These are phyloP conservation scores for Peronospora farinosa DNA, from an alignment of 352 stramenopile species.

Conservation along the genomic window DNA sequence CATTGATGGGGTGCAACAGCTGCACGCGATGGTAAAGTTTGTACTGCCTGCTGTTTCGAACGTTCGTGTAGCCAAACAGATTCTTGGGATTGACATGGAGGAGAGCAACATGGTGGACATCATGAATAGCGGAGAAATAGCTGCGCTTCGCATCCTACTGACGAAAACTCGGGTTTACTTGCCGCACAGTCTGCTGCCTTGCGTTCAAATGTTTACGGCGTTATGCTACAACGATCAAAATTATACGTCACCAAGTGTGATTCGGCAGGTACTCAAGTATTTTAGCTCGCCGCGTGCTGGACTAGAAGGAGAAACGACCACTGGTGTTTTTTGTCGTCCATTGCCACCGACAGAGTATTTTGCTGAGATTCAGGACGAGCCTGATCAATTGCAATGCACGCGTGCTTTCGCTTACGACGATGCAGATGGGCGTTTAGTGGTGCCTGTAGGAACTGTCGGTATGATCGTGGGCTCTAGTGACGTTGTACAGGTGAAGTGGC, in stretches of 20 bases:
- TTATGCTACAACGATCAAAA: constrained; percentile 36
- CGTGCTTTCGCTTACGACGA: constrained; percentile 50
- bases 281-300: constrained; percentile 31
- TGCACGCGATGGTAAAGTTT: constrained; percentile 65
- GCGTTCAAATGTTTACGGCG: constrained; percentile 43
- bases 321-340: constrained; percentile 10
- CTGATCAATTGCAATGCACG: constrained; percentile 31
- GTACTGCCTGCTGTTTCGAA: constrained; percentile 44
- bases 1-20: constrained; percentile 32
- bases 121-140: not conserved
- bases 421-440: constrained; percentile 21
- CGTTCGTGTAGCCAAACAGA: constrained; percentile 32
- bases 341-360: constrained; percentile 50
- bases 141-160: constrained; percentile 25
- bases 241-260: constrained; percentile 22
- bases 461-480: constrained; percentile 15
- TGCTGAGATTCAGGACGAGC: constrained; percentile 10
- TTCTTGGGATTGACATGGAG: constrained; percentile 24
- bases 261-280: constrained; percentile 49
- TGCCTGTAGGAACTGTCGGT: constrained; percentile 41
- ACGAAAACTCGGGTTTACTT: constrained; percentile 30
- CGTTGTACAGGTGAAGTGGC: constrained; percentile 41
- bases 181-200: constrained; percentile 39
- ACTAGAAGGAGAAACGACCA: constrained; percentile 11
- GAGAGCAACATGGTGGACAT: constrained; percentile 14